Evolutionary conservation across 371 early-diverging fungal species (phyloP), one percentile per base, ranked within the genome.

Genomic region (Sporodiniella umbellata): DNA sequence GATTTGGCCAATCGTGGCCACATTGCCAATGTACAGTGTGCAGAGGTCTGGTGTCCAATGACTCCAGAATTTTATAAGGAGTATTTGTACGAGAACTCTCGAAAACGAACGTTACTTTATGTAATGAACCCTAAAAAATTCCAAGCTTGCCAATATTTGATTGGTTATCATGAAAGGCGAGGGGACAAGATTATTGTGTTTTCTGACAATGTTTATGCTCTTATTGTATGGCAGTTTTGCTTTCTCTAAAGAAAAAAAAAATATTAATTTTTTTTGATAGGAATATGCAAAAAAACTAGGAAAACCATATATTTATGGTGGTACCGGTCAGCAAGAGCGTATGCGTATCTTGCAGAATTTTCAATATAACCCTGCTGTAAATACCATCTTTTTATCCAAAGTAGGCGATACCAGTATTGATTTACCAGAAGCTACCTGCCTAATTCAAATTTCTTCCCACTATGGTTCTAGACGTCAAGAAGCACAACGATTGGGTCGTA

Each of bases 171-270:
- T 66, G 98, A 99, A 70, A 72, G 73, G 37, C 84, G 94, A 35
- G 99, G 99, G 14, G 99, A 99, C 71, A 99, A 99, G 74, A 96
- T 98, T 57, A 99, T 99, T 71, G 99, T 99, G 7, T 99, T 99
- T 72, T 94, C 96, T 14, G 99, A 99, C 72, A 98, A 98, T 70
- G 96, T 99, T 2, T 95, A 87, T 81, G 99, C 99, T 0, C 75
- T 99, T 7, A 87, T 90, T 70, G 87, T 90, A 70, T 48, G 62
- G 66, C 8, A 19, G 8, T 22, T 4, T 33, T 19, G 25, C 12
- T 26, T 25, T 18, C n/a, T n/a, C 6, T 21, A 2, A 19, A 45
- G 8, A 14, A 12, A 19, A 15, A 18, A 18, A 21, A 24, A 4
- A 26, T 14, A 22, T 40, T 5, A 40, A 30, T 48, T 35, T 3